phyloP scores from a whole-genome alignment of 257 asterid species.

The Thymus mandschuricus region DNA sequence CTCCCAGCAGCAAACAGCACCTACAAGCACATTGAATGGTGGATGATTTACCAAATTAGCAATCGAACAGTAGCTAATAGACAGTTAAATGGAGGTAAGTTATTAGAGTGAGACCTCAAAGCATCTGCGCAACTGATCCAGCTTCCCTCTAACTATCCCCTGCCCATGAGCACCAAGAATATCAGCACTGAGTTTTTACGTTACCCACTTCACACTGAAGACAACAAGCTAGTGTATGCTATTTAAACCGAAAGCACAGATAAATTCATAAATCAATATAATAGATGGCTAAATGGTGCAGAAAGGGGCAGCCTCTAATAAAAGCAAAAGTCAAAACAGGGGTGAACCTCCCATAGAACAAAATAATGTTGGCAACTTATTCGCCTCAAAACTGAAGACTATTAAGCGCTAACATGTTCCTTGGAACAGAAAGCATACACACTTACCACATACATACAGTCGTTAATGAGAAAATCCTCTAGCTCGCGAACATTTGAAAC shows the following conservation, averaged over 20 bases:
- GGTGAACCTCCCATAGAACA: not conserved
- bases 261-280: conserved; percentile 2
- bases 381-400: conserved; percentile 7
- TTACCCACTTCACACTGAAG: conserved; percentile 10
- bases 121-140: conserved; percentile 95
- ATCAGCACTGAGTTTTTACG: conserved; percentile 15
- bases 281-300: not conserved
- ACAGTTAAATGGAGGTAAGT: conserved; percentile 28
- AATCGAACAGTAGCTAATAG: not conserved
- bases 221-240: not conserved
- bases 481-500: conserved; percentile 86
- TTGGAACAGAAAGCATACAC: conserved; percentile 14
- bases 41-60: conserved; percentile 27
- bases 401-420: conserved; percentile 14
- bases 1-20: conserved; percentile 98
- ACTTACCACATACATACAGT: conserved; percentile 95
- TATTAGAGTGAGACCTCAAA: conserved; percentile 70
- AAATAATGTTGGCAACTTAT: not conserved
- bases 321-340: conserved; percentile 17
- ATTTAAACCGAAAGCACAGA: conserved; percentile 12
- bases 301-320: not conserved
- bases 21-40: conserved; percentile 45
- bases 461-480: conserved; percentile 89
- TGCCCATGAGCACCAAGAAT: conserved; percentile 38
- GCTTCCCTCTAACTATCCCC: conserved; percentile 98